Conservation (phyloP, 2,329 filamentous ascomycete species). For the Dactylellina haptotyla region DNA sequence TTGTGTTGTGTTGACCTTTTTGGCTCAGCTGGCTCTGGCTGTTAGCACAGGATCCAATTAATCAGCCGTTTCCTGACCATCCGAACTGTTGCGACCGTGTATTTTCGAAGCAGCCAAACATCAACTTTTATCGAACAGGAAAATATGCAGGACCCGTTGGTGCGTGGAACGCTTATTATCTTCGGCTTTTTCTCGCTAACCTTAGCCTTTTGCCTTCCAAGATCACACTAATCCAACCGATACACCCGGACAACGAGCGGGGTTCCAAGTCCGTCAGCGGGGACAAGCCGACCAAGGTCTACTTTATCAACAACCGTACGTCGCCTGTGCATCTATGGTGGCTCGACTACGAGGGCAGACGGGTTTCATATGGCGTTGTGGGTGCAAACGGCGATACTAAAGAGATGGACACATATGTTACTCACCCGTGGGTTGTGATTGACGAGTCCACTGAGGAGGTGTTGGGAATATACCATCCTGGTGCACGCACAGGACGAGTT, state of each 20-base stretch:
- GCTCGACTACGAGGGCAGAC: constrained; percentile 11
- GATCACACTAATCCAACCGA: constrained; percentile 1
- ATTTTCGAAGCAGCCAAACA: too few relatives aligned
- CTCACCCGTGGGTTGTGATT: constrained; percentile 18
- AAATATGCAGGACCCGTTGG: background rate
- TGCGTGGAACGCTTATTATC: background rate
- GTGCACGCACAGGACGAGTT: constrained; percentile 1
- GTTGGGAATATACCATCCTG: constrained; percentile 14
- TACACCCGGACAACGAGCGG: constrained; percentile 14
- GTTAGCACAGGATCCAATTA: too few relatives aligned
- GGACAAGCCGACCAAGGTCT: constrained; percentile 13
- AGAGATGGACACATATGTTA: constrained; percentile 19
- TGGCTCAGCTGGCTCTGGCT: too few relatives aligned
- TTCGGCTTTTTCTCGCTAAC: background rate
- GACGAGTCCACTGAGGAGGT: constrained; percentile 3
- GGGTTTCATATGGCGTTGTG: constrained; percentile 13
- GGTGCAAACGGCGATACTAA: background rate
- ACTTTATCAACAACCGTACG: constrained; percentile 16
- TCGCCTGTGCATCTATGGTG: constrained; percentile 14
- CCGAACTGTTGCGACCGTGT: too few relatives aligned
- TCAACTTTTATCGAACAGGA: too few relatives aligned
- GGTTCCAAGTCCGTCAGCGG: constrained; percentile 11
- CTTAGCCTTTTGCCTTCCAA: background rate
- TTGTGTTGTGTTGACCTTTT: too few relatives aligned
- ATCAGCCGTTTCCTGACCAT: too few relatives aligned